Evolutionary conservation across 2,329 filamentous ascomycete species (phyloP), one percentile per base, ranked within the genome.

Genomic region (Cryphonectria parasitica): DNA sequence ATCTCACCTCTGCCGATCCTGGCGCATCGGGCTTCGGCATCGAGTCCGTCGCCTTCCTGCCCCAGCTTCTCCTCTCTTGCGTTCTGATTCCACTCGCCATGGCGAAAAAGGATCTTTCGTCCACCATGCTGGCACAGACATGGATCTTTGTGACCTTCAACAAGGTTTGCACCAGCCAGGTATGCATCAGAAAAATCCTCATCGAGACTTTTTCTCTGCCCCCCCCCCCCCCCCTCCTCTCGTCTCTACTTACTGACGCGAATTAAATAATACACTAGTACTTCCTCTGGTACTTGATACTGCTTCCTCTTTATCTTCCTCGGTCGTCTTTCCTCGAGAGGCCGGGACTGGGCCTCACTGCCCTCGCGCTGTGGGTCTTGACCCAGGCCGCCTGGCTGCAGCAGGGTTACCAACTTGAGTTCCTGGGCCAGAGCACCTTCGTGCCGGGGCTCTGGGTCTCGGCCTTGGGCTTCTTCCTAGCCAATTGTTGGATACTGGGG

Each of bases 101-200:
- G 28, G 93, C 93, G 22, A 97, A 95, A 79, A 92, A 89, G 75
- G 91, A 96, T 76, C 86, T 99, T 0, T 87, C 95, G 0, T 88
- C 90, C 0, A 91, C 93, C 6, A 95, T 98, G 92, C 88, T 98
- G 73, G 94, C 93, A 4, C 96, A 99, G 82, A 98, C 96, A 0
- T 97, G 98, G 81, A 93, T 95, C 0, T 99, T 99, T 80, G 96
- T 98, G 4, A 91, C 94, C 0, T 98, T 98, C 76, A 99, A 99
- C 83, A 99, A 99, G 83, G 96, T 99, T 73, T 98, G 95, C 86
- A 99, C 96, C 3, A 97, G 94, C 77, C 95, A 98, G 87, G 94
- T 96, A 87, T 74, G 86, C n/a, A 60, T 49, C 45, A 41, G 39
- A 41, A 41, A 64, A 25, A n/a, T 2, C 22, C 43, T 8, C 4